Evolutionary conservation across 352 stramenopile species (phyloP), one percentile per base, ranked within the genome.

Genomic region (Pythium guiyangense): DNA sequence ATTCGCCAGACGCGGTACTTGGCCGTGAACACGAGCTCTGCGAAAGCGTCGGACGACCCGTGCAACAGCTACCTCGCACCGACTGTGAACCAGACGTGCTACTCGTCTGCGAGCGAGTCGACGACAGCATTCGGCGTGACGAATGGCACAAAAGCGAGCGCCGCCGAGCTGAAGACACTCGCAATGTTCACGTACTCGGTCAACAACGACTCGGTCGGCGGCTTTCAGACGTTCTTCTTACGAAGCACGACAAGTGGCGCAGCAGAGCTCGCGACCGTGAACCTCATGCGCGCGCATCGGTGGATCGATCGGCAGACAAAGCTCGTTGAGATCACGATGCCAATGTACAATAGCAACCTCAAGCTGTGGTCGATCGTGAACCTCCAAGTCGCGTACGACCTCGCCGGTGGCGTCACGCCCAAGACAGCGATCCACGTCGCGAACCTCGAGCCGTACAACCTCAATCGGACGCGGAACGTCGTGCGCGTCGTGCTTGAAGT

Each of bases 261-360:
- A 2, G 57, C 63, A 0, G 79, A 87, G 31, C 22, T 63, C 2
- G 39, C 40, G 4, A 57, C 56, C 27, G 63, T 65, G 1, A 42
- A 60, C 1, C 51, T 70, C 0, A 89, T 89, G 79, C 68, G 58
- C 17, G 37, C 68, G 12, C 69, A 83, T 43, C 50, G 60, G 0
- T 89, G 79, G 79, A 61, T 89, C 15, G 79, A 87, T 40, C 59
- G 56, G 6, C 79, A 86, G 57, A 89, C 79, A 15, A 76, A 77
- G 27, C 40, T 61, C 3, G 65, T 89, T 10, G 57, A 66, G 11
- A 74, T 89, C 54, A 70, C 64, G 4, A 70, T 89, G 64, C 59
- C 76, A 1, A 53, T 86, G 39, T 89, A 82, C 63, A 89, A 89
- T 31, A 50, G 60, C n/a, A 74, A 83, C 31, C 64, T 89, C 39